Conservation (phyloP, 441 rosid species). For the Populus trichocarpa region DNA sequence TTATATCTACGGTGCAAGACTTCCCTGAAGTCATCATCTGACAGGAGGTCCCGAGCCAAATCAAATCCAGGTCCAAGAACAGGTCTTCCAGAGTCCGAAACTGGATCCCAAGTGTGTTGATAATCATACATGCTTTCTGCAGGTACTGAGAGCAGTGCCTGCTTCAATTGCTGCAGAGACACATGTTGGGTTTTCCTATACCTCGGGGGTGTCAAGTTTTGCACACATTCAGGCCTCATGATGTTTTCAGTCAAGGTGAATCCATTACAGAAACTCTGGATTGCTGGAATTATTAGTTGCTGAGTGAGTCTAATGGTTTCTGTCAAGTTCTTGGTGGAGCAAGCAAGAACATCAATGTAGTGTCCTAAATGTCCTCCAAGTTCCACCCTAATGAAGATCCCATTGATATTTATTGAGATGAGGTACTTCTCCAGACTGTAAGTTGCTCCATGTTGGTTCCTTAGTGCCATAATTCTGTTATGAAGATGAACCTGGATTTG, state of each 20-base stretch:
- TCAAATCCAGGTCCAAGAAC: conserved; percentile 66
- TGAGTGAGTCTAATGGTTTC: conserved; percentile 75
- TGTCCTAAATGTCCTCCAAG: conserved; percentile 91
- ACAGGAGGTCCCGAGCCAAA: conserved; percentile 80
- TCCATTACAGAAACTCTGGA: conserved; percentile 77
- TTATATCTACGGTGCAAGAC: conserved; percentile 82
- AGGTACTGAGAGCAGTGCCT: conserved; percentile 76
- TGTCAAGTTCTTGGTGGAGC: conserved; percentile 84
- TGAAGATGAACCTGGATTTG: conserved; percentile 75
- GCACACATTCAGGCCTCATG: conserved; percentile 79
- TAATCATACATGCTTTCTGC: conserved; percentile 91
- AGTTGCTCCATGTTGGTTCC: conserved; percentile 81
- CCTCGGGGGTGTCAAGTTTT: conserved; percentile 68
- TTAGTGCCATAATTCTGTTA: conserved; percentile 66
- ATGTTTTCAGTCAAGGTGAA: conserved; percentile 74
- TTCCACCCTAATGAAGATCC: conserved; percentile 72
- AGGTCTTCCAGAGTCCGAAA: conserved; percentile 58
- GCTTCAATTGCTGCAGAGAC: conserved; percentile 66
- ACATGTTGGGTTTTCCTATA: conserved; percentile 67
- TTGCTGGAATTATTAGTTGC: conserved; percentile 76
- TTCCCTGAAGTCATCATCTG: conserved; percentile 92
- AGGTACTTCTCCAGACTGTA: conserved; percentile 84
- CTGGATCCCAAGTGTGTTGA: conserved; percentile 87
- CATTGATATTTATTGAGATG: conserved; percentile 69
- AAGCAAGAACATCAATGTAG: conserved; percentile 81